These are phyloP conservation scores for Cladosporium sp. DNA, from an alignment of 2,329 filamentous ascomycete genomes.

Conservation along the genomic window DNA sequence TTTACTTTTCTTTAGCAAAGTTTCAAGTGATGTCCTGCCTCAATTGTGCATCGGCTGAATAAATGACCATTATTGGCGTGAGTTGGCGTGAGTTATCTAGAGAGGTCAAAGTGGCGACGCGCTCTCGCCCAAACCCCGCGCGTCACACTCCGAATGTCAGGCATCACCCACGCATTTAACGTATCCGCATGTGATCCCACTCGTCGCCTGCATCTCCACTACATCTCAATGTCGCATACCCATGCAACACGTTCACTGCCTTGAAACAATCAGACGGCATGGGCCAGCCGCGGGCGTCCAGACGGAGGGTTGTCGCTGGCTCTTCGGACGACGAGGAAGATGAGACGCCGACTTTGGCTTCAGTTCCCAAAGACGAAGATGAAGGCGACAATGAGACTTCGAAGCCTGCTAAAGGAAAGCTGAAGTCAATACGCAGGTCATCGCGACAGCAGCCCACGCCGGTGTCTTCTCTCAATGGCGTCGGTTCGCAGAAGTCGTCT, in stretches of 20 bases:
- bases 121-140: slow-evolving; percentile 1
- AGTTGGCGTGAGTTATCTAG: not conserved
- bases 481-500: slow-evolving; percentile 22
- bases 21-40: not conserved
- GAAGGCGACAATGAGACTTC: slow-evolving; percentile 18
- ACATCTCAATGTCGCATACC: not conserved
- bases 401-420: slow-evolving; percentile 26
- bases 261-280: slow-evolving; percentile 27
- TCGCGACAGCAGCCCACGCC: slow-evolving; percentile 21
- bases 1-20: no score
- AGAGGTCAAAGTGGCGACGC: not conserved
- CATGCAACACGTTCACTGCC: not conserved
- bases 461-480: not conserved
- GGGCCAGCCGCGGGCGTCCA: slow-evolving; percentile 32
- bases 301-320: slow-evolving; percentile 29
- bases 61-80: not conserved
- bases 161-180: not conserved
- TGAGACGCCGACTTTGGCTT: slow-evolving; percentile 8
- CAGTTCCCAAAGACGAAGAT: slow-evolving; percentile 13
- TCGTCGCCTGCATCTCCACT: not conserved
- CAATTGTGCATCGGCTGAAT: not conserved
- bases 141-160: not conserved
- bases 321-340: slow-evolving; percentile 30
- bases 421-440: slow-evolving; percentile 26
- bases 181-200: not conserved